A percentile compares a stretch with the other conserved stretches of the same genome.
Evolutionary conservation across 1,139 yeast species (phyloP).

Genomic region (Meyerozyma elateridarum): DNA sequence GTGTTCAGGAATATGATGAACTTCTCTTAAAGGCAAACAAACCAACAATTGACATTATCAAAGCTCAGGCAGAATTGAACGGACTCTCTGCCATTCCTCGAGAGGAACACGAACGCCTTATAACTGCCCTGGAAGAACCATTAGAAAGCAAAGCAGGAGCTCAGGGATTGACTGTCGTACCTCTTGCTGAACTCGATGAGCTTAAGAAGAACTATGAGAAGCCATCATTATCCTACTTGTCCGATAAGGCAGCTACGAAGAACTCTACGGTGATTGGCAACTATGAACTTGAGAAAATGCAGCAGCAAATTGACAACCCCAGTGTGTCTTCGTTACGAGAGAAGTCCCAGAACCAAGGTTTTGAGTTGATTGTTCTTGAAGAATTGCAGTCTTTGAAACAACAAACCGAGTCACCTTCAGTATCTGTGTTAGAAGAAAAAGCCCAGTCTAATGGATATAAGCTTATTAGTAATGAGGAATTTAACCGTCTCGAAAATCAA

Average conservation of each 20-base stretch:
- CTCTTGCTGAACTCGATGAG: conserved; percentile 13
- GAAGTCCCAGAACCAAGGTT: not conserved
- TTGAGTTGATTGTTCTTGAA: not conserved
- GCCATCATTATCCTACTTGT: not conserved
- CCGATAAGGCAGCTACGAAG: conserved; percentile 9
- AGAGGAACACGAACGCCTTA: conserved; percentile 10
- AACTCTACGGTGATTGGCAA: conserved; percentile 18
- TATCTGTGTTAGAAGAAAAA: not conserved
- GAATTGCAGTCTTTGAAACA: conserved; percentile 1
- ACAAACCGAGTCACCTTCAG: not conserved
- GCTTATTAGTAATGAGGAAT: too few species aligned
- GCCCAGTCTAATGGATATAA: not conserved
- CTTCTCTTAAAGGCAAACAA: conserved; percentile 32
- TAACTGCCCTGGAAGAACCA: conserved; percentile 11
- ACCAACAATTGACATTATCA: conserved; percentile 32
- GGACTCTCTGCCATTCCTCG: conserved; percentile 9
- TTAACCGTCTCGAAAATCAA: too few species aligned
- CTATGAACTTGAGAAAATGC: conserved; percentile 11
- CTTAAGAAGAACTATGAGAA: conserved; percentile 9
- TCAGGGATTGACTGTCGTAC: conserved; percentile 17
- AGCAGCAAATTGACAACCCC: conserved; percentile 13
- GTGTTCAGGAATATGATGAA: conserved; percentile 26
- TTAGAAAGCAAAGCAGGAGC: conserved; percentile 13
- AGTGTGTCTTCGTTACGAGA: not conserved
- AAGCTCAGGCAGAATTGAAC: conserved; percentile 22